phyloP scores from a whole-genome alignment of 768 basidiomycete genomes.

The Lepiota venenata region DNA sequence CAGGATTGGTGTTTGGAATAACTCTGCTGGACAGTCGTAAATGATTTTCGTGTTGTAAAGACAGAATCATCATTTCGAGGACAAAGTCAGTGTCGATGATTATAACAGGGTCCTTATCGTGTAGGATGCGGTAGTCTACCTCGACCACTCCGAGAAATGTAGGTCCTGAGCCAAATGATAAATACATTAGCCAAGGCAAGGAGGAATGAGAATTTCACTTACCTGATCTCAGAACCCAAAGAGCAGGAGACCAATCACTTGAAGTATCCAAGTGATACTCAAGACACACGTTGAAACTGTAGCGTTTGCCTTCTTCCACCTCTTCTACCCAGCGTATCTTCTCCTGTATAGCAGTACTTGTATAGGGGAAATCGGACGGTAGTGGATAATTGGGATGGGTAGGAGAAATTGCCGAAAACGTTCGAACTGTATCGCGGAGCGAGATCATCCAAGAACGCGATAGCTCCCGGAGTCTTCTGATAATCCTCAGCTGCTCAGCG shows the following conservation, averaged over 20 bases:
- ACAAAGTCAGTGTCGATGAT: constrained; percentile 2
- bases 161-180: no score
- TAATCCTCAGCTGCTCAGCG: constrained; percentile 9
- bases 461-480: constrained; percentile 1
- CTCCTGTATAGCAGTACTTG: background rate
- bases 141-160: constrained; percentile 3
- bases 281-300: constrained; percentile 1
- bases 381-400: background rate
- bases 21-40: constrained; percentile 1
- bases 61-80: constrained; percentile 8
- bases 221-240: constrained; percentile 6
- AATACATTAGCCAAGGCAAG: no score
- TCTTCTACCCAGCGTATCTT: constrained; percentile 9
- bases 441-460: constrained; percentile 6
- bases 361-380: constrained; percentile 5
- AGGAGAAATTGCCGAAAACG: background rate
- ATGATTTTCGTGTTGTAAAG: constrained; percentile 1
- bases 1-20: background rate
- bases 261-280: constrained; percentile 1
- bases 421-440: constrained; percentile 4
- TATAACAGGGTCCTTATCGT: background rate
- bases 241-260: background rate
- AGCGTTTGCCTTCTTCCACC: background rate
- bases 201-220: background rate
- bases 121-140: constrained; percentile 4